These are phyloP conservation scores for Pyricularia pennisetigena DNA, from an alignment of 2,329 filamentous ascomycete species.

Conservation along the genomic window DNA sequence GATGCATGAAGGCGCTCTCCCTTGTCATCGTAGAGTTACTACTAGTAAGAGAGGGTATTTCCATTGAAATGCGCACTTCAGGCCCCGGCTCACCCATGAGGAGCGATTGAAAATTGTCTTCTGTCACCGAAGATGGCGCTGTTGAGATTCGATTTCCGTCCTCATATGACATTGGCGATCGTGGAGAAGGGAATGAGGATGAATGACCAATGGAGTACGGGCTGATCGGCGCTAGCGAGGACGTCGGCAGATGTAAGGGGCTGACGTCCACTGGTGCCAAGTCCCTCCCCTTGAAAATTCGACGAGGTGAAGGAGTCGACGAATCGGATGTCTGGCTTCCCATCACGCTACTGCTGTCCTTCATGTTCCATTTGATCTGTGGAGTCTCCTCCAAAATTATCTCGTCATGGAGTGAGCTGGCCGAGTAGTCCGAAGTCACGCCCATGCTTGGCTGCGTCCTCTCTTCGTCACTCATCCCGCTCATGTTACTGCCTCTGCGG, in stretches of 20 bases:
- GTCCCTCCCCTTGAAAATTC: slow-evolving; percentile 31
- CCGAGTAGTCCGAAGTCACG: slow-evolving; percentile 38
- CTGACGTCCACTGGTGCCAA: slow-evolving; percentile 40
- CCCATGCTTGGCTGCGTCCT: slow-evolving; percentile 23
- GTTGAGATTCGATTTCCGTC: slow-evolving; percentile 59
- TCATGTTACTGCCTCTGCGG: slow-evolving; percentile 35
- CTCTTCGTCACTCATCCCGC: slow-evolving; percentile 33
- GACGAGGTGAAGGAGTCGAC: slow-evolving; percentile 34
- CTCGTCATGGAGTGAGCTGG: slow-evolving; percentile 40
- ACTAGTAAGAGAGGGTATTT: slow-evolving; percentile 65
- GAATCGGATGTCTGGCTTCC: slow-evolving; percentile 27
- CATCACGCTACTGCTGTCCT: slow-evolving; percentile 10
- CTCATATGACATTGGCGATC: slow-evolving; percentile 60
- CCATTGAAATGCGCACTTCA: slow-evolving; percentile 57
- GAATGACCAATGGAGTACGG: slow-evolving; percentile 55
- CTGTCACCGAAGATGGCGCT: slow-evolving; percentile 62
- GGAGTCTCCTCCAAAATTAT: slow-evolving; percentile 37
- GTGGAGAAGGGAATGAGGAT: slow-evolving; percentile 61
- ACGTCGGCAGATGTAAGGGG: slow-evolving; percentile 32
- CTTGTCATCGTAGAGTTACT: slow-evolving; percentile 70
- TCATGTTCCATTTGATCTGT: slow-evolving; percentile 19
- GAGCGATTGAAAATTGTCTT: slow-evolving; percentile 63
- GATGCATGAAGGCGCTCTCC: slow-evolving; percentile 46
- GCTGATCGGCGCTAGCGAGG: slow-evolving; percentile 42
- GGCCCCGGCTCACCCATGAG: slow-evolving; percentile 66